Evolutionary conservation across 2,329 filamentous ascomycete species (phyloP).

Genomic region (Cercospora sp.): DNA sequence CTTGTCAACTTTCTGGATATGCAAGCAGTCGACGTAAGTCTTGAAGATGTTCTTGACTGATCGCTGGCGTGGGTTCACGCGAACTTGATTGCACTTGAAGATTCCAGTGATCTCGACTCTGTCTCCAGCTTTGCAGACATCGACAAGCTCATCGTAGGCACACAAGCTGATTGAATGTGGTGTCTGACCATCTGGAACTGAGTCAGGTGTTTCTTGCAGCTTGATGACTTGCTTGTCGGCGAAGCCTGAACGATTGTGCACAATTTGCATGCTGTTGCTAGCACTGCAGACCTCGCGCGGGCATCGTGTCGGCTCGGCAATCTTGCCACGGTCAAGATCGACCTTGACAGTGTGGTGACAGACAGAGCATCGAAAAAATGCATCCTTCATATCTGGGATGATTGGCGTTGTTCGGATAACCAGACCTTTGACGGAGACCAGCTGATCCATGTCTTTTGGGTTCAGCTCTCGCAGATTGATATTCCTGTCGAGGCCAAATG

Average conservation of each 20-base stretch:
- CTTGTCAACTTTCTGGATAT: conserved; percentile 95
- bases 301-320: conserved; percentile 88
- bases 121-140: conserved; percentile 97
- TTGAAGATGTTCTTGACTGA: conserved; percentile 96
- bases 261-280: conserved; percentile 95
- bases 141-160: conserved; percentile 94
- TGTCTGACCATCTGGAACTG: conserved; percentile 90
- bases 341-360: conserved; percentile 91
- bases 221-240: conserved; percentile 99
- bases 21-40: conserved; percentile 92
- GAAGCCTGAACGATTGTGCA: conserved; percentile 93
- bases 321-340: conserved; percentile 91
- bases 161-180: conserved; percentile 96
- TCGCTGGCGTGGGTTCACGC: conserved; percentile 88
- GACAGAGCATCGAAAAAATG: conserved; percentile 92
- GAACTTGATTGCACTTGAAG: conserved; percentile 90
- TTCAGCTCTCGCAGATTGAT: conserved; percentile 94
- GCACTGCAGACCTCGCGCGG: conserved; percentile 77
- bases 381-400: conserved; percentile 98
- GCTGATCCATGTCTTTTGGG: conserved; percentile 92
- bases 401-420: conserved; percentile 95
- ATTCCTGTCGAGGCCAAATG: conserved; percentile 81
- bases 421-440: conserved; percentile 90
- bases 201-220: conserved; percentile 94
- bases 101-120: conserved; percentile 94